Evolutionary conservation across 2,329 filamentous ascomycete genomes (phyloP), one percentile per base, ranked within the genome.

Genomic region (Calonectria pseudoturangicola): DNA sequence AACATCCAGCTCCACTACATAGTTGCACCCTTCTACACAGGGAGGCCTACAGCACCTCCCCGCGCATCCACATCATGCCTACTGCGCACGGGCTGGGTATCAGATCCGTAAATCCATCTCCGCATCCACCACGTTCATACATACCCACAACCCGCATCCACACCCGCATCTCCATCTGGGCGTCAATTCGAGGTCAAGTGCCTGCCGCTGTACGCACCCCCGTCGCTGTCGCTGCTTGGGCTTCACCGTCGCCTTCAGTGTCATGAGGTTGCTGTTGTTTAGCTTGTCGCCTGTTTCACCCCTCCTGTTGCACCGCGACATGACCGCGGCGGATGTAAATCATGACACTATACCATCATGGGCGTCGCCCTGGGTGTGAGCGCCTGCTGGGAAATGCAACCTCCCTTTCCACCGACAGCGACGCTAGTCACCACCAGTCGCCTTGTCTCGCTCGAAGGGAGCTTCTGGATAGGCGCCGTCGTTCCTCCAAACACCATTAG

Each of bases 391-490:
- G 73, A 67, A 45, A 71, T 76, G 74, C 76, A 75, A 77, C 68
- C 75, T 79, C 79, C 79, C 74, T 81, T 78, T 76, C 72, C 72
- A 67, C 78, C 79, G 75, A 72, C 71, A 67, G 66, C 63, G 54
- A 75, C 68, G 68, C 76, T 79, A 79, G 48, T 45, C 74, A 68
- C 70, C 68, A 71, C 28, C 45, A 50, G 68, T 71, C 54, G 33
- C 30, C 50, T 36, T 63, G 50, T 63, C 73, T 80, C 79, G 78
- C 79, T 80, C 79, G 74, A 81, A 81, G 71, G 79, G 79, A 81
- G 72, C 71, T 73, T 68, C 68, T 70, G 58, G 69, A 64, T 45
- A 66, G 41, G 50, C 65, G 65, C 65, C 70, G 65, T 68, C 58
- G 65, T 60, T 63, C 66, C 39, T 30, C 66, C 45, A 58, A 68